Percentiles rank a stretch among this genome's conserved stretches.
These are phyloP conservation scores for Coemansia reversa DNA, from an alignment of 192 early-diverging fungal species.

Conservation along the genomic window DNA sequence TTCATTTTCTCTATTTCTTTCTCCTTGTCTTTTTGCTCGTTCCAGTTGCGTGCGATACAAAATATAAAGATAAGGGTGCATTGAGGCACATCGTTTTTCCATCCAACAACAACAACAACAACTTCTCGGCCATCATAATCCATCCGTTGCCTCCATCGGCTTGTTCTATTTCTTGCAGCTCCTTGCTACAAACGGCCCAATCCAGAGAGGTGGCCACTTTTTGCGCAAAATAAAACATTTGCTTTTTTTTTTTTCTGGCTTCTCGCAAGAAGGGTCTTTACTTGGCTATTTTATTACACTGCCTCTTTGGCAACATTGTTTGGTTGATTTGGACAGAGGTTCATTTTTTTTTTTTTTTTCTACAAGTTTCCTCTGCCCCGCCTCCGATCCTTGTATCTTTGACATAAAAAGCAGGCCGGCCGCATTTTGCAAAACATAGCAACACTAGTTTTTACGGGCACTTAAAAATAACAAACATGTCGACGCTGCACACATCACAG, in stretches of 20 bases:
- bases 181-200: background rate
- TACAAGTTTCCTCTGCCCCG: background rate
- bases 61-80: too few species aligned
- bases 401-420: background rate
- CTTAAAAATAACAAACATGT: conserved; percentile 23
- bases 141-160: too few species aligned
- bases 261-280: background rate
- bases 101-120: too few species aligned
- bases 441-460: background rate
- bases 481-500: conserved; percentile 52
- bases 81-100: too few species aligned
- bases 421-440: background rate
- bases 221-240: conserved; percentile 2
- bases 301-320: background rate
- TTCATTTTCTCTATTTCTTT: conserved; percentile 1
- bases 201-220: background rate
- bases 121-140: too few species aligned
- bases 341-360: conserved; percentile 1
- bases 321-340: background rate
- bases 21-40: background rate
- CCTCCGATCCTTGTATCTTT: background rate
- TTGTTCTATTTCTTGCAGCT: background rate
- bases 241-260: conserved; percentile 15
- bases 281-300: background rate
- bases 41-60: too few species aligned